Base-by-base conservation (phyloP, 306 rosid genomes). In the Vigna angularis region DNA sequence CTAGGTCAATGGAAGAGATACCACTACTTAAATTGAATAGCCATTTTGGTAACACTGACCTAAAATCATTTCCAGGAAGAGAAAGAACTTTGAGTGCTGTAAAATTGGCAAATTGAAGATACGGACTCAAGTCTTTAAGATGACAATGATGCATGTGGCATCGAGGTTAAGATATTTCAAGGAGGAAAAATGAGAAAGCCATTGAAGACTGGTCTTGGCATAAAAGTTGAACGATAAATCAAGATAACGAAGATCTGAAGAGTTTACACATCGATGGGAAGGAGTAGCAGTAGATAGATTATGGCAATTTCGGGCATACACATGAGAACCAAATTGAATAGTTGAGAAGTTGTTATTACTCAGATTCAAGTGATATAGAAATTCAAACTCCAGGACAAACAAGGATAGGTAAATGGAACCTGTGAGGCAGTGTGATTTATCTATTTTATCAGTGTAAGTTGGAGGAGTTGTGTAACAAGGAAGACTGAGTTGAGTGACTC, bases 141-240 rank as follows among this genome's bases (percentile, higher is more conserved):
- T 9, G 1, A 78, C 85, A 85, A 36, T 0, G 0, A 4, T 3
- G 0, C 44, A 85, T 24, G 5, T 4, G 22, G 18, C 6, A 15
- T 0, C 3, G 0, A 62, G 47, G 68, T 32, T 1, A 0, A 62
- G 68, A 62, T 62, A 62, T 32, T 62, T 12, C 68, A 83, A 24
- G 22, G 76, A 83, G 50, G 67, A 66, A 14, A 66, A 15, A 16
- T 4, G 7, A 0, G 76, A 2, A 40, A 83, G 59, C 86, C 80
- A 83, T 0, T 1, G 13, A 14, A 83, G 76, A 4, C n/a, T 70
- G 14, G 51, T 20, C 0, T 36, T 40, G 45, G 0, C 9, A 9
- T 15, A 28, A n/a, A 9, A 0, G 38, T 70, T 70, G 0, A 0
- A 0, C 16, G 61, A 70, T 8, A 49, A 5, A 30, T 48, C 30